These are phyloP conservation scores for Knoxdaviesia proteae DNA, from an alignment of 2,329 filamentous ascomycete genomes.

Conservation along the genomic window DNA sequence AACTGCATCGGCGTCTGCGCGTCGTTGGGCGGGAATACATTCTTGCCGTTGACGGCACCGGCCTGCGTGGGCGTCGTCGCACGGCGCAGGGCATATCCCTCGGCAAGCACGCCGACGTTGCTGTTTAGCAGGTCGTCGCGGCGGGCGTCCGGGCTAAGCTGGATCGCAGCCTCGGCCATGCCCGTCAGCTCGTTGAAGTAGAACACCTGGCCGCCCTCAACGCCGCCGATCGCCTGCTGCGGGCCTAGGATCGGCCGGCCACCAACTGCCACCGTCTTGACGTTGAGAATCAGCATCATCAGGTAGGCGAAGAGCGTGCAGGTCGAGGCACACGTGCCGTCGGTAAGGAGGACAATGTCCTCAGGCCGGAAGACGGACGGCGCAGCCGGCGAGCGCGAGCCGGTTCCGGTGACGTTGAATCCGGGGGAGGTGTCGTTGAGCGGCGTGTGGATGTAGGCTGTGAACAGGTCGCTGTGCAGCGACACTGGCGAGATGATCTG, in stretches of 20 bases:
- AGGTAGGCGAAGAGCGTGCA: conserved; percentile 17
- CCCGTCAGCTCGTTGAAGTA: conserved; percentile 10
- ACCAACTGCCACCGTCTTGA: conserved; percentile 26
- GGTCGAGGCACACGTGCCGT: conserved; percentile 8
- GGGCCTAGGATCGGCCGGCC: conserved; percentile 30
- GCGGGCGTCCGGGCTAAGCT: conserved; percentile 6
- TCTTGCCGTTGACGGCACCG: conserved; percentile 9
- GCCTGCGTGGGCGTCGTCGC: conserved; percentile 7
- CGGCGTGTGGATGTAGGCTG: conserved; percentile 21
- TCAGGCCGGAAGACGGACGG: conserved; percentile 12
- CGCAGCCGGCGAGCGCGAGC: conserved; percentile 17
- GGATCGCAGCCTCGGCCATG: conserved; percentile 10
- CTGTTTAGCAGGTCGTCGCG: conserved; percentile 6
- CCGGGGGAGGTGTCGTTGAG: conserved; percentile 12
- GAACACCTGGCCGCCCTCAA: conserved; percentile 17
- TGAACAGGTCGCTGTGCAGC: conserved; percentile 26
- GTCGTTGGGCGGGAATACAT: conserved; percentile 7
- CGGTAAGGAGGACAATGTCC: conserved; percentile 8
- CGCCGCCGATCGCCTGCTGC: conserved; percentile 46
- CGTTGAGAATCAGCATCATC: conserved; percentile 17
- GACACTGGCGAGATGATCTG: conserved; percentile 13
- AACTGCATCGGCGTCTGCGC: conserved; percentile 30
- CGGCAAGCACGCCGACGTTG: conserved; percentile 12
- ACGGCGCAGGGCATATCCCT: conserved; percentile 14
- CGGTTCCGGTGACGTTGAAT: conserved; percentile 21